phyloP scores from a whole-genome alignment of 176 grass and related monocot genomes.

The Ampelocalamus luodianensis region DNA sequence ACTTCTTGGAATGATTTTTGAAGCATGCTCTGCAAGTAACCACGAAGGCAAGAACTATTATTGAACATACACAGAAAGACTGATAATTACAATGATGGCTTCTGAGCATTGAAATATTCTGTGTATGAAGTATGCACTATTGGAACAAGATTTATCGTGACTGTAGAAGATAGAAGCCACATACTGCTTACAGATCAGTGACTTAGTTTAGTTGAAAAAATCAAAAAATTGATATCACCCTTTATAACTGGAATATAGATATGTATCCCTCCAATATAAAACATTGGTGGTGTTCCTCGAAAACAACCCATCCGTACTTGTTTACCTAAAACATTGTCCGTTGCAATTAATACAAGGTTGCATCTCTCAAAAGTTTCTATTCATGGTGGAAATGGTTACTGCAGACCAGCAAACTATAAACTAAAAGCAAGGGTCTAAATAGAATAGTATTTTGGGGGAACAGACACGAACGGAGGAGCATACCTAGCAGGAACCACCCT shows the following conservation, averaged over 20 bases:
- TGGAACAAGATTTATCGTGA: neutral
- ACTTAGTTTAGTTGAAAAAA: neutral
- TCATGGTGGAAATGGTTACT: neutral
- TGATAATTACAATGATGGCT: neutral
- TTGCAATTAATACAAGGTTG: neutral
- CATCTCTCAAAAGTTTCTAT: neutral
- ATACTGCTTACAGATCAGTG: neutral
- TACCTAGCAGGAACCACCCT: neutral
- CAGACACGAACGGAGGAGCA: neutral
- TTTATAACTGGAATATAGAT: slow-evolving; percentile 24
- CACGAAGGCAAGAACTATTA: slow-evolving; percentile 12
- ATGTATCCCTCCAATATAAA: neutral
- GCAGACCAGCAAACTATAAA: neutral
- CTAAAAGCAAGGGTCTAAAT: neutral
- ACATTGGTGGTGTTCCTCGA: neutral
- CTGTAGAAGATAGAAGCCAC: neutral
- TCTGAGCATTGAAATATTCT: slow-evolving; percentile 2
- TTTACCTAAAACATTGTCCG: neutral
- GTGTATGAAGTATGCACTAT: neutral
- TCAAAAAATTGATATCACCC: neutral
- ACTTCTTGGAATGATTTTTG: slow-evolving; percentile 70
- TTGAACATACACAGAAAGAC: neutral
- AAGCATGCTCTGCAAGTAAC: slow-evolving; percentile 61
- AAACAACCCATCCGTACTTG: neutral
- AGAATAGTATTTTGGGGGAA: neutral